A percentile compares a stretch with the other conserved stretches of the same genome.
Evolutionary conservation across 768 basidiomycete species (phyloP).

Genomic region (Ramaria sp.): DNA sequence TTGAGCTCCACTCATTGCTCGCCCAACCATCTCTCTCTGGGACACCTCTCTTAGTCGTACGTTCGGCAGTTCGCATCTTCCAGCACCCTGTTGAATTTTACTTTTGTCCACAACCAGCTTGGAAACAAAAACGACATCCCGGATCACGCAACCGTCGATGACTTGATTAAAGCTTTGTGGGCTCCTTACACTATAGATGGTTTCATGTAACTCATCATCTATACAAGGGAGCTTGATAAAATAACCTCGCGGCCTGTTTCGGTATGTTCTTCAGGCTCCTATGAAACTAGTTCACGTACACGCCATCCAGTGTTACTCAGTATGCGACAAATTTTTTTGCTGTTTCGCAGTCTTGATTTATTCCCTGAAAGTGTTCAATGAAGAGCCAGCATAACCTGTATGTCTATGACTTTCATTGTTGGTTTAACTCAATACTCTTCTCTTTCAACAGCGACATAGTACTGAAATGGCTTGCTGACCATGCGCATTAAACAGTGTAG

Average conservation of each 20-base stretch:
- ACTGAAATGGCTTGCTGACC: conserved; percentile 73
- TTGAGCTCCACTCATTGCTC: conserved; percentile 76
- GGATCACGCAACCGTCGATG: conserved; percentile 66
- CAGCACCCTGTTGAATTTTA: neutral
- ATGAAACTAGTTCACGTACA: neutral
- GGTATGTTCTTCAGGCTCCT: conserved; percentile 36
- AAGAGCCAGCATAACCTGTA: conserved; percentile 91
- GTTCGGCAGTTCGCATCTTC: conserved; percentile 19
- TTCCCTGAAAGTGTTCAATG: conserved; percentile 70
- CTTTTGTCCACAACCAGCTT: conserved; percentile 32
- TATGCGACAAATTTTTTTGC: conserved; percentile 23
- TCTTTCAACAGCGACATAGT: conserved; percentile 57
- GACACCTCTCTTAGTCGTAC: conserved; percentile 74
- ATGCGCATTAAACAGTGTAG: conserved; percentile 44
- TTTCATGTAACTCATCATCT: neutral
- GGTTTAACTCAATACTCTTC: conserved; percentile 6
- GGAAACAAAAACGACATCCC: conserved; percentile 91
- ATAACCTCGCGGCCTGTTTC: conserved; percentile 75
- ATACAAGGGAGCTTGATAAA: conserved; percentile 59
- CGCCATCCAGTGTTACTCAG: conserved; percentile 61
- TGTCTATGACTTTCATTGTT: conserved; percentile 17
- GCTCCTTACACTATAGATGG: conserved; percentile 17
- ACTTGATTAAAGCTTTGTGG: conserved; percentile 70
- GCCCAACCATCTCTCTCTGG: conserved; percentile 51
- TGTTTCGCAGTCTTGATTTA: neutral